Evolutionary conservation across 2,329 filamentous ascomycete species (phyloP), one percentile per base, ranked within the genome.

Genomic region (Xylariaceae sp.): DNA sequence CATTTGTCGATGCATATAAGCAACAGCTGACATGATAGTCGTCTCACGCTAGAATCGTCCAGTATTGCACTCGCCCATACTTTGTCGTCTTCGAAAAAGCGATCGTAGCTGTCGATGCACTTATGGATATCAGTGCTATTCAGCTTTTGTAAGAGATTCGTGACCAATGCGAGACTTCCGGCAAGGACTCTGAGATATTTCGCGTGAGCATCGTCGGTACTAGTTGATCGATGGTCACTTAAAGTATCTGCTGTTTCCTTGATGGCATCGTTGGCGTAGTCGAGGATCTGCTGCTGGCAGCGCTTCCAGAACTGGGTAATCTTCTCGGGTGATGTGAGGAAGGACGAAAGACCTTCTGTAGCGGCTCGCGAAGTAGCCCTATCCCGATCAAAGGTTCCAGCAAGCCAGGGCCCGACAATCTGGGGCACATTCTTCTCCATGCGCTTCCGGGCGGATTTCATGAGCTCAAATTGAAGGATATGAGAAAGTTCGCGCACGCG

Each of bases 401-500:
- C 88, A 12, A 97, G 79, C 94, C 95, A 99, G n/a, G 89, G 80
- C 9, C 88, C 91, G 43, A 95, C 85, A 34, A 95, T 77, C 55
- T 81, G 84, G 12, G 89, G 84, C 57, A 99, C 78, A 63, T 87
- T 80, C 59, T 83, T 88, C 58, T 89, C 90, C 73, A 96, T 89
- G 57, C 91, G 84, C 76, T 94, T 95, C 46, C 90, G 87, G 5
- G 80, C 78, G 3, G 80, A 81, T 60, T 78, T 79, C 64, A 85
- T 72, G 12, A 86, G 71, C 61, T 80, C 78, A 59, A 77, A 74
- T 65, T 95, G 91, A 21, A 95, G 69, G 10, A 73, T 77, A 68
- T 97, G 92, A 16, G 92, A 83, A 41, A 94, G 80, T 70, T 96
- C 92, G 59, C 94, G 89, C 32, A 96, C 92, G 55, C 88, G 83